Conservation (phyloP, 1,284 basidiomycete genomes). For the Cutaneotrichosporon sp. region DNA sequence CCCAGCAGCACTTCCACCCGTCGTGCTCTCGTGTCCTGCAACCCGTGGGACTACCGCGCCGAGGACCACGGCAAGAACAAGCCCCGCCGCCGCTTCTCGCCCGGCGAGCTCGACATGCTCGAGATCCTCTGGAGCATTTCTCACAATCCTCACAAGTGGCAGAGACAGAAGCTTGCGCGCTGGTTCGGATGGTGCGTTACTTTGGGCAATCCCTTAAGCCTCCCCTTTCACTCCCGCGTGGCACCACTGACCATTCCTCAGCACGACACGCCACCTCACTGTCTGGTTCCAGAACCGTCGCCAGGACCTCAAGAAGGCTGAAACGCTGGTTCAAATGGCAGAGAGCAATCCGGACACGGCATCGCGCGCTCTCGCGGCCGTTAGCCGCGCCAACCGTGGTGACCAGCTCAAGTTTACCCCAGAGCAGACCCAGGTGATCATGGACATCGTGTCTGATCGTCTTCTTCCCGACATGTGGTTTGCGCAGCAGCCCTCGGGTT, state of each 20-base stretch:
- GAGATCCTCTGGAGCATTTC: constrained; percentile 24
- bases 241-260: constrained; percentile 3
- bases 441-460: constrained; percentile 22
- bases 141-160: constrained; percentile 26
- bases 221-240: not conserved
- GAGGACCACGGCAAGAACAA: constrained; percentile 25
- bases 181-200: constrained; percentile 26
- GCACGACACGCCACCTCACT: constrained; percentile 22
- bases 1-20: constrained; percentile 10
- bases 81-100: constrained; percentile 21
- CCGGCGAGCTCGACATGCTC: constrained; percentile 23
- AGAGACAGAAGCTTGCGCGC: constrained; percentile 23
- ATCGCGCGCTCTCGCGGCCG: constrained; percentile 18
- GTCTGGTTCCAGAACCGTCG: constrained; percentile 27
- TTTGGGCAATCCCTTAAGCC: no score
- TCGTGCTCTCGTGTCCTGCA: constrained; percentile 18
- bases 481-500: constrained; percentile 17
- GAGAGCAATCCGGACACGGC: constrained; percentile 22
- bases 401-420: constrained; percentile 17
- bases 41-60: constrained; percentile 24
- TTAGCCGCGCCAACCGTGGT: constrained; percentile 20
- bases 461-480: constrained; percentile 20
- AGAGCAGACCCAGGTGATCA: constrained; percentile 18
- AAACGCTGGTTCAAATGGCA: constrained; percentile 17
- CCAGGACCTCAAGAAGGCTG: constrained; percentile 23